Evolutionary conservation across 75 land plant species (phyloP), one percentile per base, ranked within the genome.

Genomic region (Gnetum montanum): DNA sequence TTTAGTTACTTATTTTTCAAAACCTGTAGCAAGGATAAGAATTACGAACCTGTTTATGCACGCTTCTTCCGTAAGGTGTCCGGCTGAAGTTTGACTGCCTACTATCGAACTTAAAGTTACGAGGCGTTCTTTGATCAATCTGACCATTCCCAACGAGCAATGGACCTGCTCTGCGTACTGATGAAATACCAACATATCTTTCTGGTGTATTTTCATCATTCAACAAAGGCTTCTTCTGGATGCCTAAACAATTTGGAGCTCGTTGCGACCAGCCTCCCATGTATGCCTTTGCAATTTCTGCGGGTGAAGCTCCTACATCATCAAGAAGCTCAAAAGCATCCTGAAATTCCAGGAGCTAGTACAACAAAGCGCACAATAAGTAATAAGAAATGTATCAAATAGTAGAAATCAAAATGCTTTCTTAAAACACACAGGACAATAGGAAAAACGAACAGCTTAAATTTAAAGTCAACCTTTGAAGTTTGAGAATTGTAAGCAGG

Each of bases 241-340:
- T 19, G 22, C 24, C 34, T 50, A 50, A 50, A 27, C 19, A n/a
- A n/a, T n/a, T 33, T 6, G 55, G 20, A 19, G 55, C 13, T 34
- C 55, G 31, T 8, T 52, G 34, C 19, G 55, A 31, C n/a, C 53
- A 20, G 36, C 16, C 55, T 10, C 55, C 55, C 55, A 52, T 52
- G 33, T 31, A 52, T 31, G 55, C 55, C 33, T 52, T 52, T 8
- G 55, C 55, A 27, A 52, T 52, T 31, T 52, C 55, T 33, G 55
- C 55, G 18, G 55, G 55, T 16, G 55, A 33, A 19, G 55, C 31
- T 4, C 55, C 55, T 1, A 15, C 55, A 30, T 52, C 55, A 33
- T 52, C 55, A 33, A 12, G 31, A 52, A 52, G 10, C 55, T 52
- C 36, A 23, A 33, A 52, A 2, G n/a, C 16, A 10, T 51, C 18